Conservation (phyloP, 805 yeast genomes). For the Candida hungchunana region DNA sequence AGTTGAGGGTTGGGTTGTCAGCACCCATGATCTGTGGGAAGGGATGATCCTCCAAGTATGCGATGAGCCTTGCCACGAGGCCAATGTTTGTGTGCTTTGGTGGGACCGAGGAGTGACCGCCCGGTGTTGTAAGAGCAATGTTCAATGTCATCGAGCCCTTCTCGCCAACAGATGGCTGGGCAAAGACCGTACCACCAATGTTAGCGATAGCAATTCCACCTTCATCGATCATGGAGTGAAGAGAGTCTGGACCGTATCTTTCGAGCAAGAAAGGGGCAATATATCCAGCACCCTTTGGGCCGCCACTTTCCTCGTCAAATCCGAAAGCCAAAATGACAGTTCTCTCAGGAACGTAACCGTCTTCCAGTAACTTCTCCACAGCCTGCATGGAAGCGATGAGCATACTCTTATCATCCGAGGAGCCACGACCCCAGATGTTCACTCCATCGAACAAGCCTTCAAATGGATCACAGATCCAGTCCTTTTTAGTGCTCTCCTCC, state of each 20-base stretch:
- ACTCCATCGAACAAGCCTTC: conserved; percentile 60
- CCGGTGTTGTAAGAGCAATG: conserved; percentile 52
- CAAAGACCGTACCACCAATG: conserved; percentile 36
- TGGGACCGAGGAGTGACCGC: conserved; percentile 72
- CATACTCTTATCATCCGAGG: conserved; percentile 68
- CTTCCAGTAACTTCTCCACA: conserved; percentile 43
- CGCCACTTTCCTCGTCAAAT: conserved; percentile 71
- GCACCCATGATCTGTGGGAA: conserved; percentile 41
- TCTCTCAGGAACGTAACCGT: conserved; percentile 50
- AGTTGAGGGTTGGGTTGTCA: conserved; percentile 50
- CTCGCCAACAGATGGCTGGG: conserved; percentile 57
- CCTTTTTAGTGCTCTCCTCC: conserved; percentile 46
- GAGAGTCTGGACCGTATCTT: conserved; percentile 52
- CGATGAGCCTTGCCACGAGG: conserved; percentile 51
- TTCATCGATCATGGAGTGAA: conserved; percentile 65
- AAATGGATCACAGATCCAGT: conserved; percentile 68
- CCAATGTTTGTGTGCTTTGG: conserved; percentile 76
- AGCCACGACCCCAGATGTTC: conserved; percentile 68
- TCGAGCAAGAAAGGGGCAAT: conserved; percentile 42
- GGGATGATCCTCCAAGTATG: conserved; percentile 50
- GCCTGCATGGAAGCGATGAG: conserved; percentile 62
- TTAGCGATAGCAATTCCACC: conserved; percentile 42
- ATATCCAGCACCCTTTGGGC: conserved; percentile 52
- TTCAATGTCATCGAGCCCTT: conserved; percentile 54
- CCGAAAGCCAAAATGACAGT: conserved; percentile 63